A percentile compares a stretch with the other conserved stretches of the same genome.
phyloP scores from a whole-genome alignment of 257 asterid genomes.

The Apocynum venetum region DNA sequence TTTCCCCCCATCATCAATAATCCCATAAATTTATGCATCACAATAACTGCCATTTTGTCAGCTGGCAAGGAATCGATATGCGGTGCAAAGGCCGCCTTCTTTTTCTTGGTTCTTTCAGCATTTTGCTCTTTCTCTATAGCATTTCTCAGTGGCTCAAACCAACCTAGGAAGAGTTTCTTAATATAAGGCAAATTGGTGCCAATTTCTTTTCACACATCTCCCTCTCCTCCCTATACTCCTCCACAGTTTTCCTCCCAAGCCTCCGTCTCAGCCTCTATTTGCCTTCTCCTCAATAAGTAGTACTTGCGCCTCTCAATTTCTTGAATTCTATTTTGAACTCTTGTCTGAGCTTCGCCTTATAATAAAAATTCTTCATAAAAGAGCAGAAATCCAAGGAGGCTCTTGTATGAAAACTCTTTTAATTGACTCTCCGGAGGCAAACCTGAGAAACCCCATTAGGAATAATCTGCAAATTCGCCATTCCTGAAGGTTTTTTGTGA shows the following conservation, averaged over 20 bases:
- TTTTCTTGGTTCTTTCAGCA: constrained; percentile 47
- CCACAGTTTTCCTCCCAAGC: constrained; percentile 93
- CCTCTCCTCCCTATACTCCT: constrained; percentile 82
- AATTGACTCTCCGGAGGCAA: constrained; percentile 24
- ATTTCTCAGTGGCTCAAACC: constrained; percentile 86
- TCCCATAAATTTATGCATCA: constrained; percentile 92
- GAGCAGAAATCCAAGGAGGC: constrained; percentile 87
- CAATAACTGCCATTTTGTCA: constrained; percentile 90
- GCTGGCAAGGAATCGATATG: constrained; percentile 69
- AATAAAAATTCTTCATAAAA: constrained; percentile 60
- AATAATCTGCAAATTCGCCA: constrained; percentile 18
- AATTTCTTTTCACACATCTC: constrained; percentile 91
- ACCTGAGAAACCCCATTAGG: constrained; percentile 39
- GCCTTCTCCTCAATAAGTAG: constrained; percentile 61
- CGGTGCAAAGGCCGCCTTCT: constrained; percentile 67
- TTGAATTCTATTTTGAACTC: constrained; percentile 55
- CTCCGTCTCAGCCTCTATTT: constrained; percentile 79
- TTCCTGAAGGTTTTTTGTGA: constrained; percentile 21
- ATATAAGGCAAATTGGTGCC: constrained; percentile 87
- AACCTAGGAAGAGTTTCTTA: constrained; percentile 73
- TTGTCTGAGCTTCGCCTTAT: constrained; percentile 38
- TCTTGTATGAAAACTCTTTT: constrained; percentile 64
- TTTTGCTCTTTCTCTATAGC: constrained; percentile 81
- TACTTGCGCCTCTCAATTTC: constrained; percentile 82
- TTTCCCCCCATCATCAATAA: constrained; percentile 86